Percentiles rank a stretch among this genome's conserved stretches.
Conservation (phyloP, 257 asterid species). For the Eustoma russellianum region DNA sequence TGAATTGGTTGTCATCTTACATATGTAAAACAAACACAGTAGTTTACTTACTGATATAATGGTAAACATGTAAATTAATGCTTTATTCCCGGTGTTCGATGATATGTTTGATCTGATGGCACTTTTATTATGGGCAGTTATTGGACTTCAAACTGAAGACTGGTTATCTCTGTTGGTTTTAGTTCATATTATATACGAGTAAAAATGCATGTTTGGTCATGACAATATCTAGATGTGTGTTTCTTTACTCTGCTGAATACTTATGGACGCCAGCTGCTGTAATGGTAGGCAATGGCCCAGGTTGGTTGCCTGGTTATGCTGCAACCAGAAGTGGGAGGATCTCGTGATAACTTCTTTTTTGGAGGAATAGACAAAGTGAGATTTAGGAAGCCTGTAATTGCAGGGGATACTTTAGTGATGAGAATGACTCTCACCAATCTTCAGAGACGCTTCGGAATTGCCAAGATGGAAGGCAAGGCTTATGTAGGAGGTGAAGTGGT, state of each 20-base stretch:
- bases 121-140: no score
- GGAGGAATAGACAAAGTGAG: slow-evolving; percentile 89
- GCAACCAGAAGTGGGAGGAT: slow-evolving; percentile 83
- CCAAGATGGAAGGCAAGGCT: slow-evolving; percentile 93
- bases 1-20: no score
- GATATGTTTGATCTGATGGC: no score
- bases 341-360: slow-evolving; percentile 66
- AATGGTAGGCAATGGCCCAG: slow-evolving; percentile 88
- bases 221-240: not conserved
- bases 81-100: no score
- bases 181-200: not conserved
- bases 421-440: slow-evolving; percentile 72
- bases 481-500: slow-evolving; percentile 83
- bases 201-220: not conserved
- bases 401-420: slow-evolving; percentile 86
- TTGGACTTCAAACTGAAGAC: no score
- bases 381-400: slow-evolving; percentile 77
- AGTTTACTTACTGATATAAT: no score
- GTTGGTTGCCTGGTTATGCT: slow-evolving; percentile 89
- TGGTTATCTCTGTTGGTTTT: no score
- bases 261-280: not conserved
- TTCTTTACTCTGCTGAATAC: slow-evolving; percentile 6
- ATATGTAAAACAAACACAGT: no score
- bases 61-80: no score
- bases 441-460: slow-evolving; percentile 81